Evolutionary conservation across 352 stramenopile species (phyloP).

Genomic region (Phytophthora sp.): DNA sequence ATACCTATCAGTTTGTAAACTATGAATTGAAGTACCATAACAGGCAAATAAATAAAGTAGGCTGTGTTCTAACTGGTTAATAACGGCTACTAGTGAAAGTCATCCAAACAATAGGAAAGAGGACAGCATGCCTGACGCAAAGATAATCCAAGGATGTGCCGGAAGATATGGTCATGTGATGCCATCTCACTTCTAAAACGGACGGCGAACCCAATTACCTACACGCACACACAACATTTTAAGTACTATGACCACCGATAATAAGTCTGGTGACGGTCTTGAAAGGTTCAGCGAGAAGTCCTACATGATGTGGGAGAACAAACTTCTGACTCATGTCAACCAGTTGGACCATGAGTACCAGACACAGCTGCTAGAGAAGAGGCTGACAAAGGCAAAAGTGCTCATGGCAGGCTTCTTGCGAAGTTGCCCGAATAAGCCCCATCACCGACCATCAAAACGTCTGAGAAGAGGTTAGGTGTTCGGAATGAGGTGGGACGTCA

Average conservation of each 20-base stretch:
- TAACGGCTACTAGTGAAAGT: no score
- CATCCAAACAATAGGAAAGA: no score
- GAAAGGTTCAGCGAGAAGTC: slow-evolving; percentile 17
- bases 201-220: slow-evolving; percentile 5
- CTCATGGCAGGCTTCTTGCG: slow-evolving; percentile 21
- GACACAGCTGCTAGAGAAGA: slow-evolving; percentile 19
- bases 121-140: neutral
- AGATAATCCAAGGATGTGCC: neutral
- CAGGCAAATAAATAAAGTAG: no score
- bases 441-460: no score
- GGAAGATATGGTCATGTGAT: neutral
- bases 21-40: no score
- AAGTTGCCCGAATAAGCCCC: neutral
- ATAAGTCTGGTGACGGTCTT: slow-evolving; percentile 7
- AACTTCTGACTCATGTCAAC: slow-evolving; percentile 23
- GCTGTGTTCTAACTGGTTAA: no score
- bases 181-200: slow-evolving; percentile 9
- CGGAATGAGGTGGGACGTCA: slow-evolving; percentile 6
- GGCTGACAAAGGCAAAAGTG: slow-evolving; percentile 11
- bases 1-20: no score
- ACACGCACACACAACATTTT: slow-evolving; percentile 21
- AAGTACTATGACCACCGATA: slow-evolving; percentile 18
- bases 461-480: neutral
- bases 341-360: slow-evolving; percentile 23
- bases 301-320: slow-evolving; percentile 28